Conservation (phyloP, 176 grass and related monocot genomes). For the Avena sativa region DNA sequence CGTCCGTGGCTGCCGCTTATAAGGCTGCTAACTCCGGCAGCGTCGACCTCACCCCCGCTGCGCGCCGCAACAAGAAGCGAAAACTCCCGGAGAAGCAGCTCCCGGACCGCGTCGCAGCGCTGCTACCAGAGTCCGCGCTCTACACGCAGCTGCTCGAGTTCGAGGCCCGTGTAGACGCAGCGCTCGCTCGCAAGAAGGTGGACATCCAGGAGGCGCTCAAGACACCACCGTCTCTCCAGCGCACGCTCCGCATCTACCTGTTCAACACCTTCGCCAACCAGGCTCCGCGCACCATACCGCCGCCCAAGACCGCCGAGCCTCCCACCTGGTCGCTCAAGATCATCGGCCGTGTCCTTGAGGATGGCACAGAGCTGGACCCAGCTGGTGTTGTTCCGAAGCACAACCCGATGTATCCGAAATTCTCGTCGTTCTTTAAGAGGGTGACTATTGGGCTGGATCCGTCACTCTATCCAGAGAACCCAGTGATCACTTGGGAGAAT, state of each 20-base stretch:
- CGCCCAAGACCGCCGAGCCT: constrained; percentile 60
- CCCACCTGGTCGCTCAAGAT: constrained; percentile 98
- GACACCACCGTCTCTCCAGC: constrained; percentile 81
- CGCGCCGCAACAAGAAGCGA: constrained; percentile 87
- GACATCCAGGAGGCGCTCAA: constrained; percentile 92
- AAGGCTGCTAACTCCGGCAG: constrained; percentile 52
- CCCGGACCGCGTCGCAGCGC: constrained; percentile 81
- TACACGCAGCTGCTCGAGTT: constrained; percentile 98
- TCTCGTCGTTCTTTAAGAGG: constrained; percentile 93
- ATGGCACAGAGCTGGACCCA: constrained; percentile 67
- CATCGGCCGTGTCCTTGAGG: constrained; percentile 87
- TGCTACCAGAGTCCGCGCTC: constrained; percentile 85
- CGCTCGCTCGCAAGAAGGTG: constrained; percentile 84
- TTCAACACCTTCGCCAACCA: constrained; percentile 97
- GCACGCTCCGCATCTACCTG: constrained; percentile 90
- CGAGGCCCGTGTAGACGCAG: constrained; percentile 81
- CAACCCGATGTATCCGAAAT: constrained; percentile 87
- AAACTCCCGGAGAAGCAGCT: constrained; percentile 94
- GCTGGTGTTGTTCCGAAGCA: constrained; percentile 77
- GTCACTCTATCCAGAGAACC: constrained; percentile 79
- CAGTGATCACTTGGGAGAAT: constrained; percentile 82
- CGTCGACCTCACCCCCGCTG: constrained; percentile 73
- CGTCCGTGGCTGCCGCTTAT: constrained; percentile 40
- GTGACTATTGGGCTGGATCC: constrained; percentile 72
- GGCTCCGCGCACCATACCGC: constrained; percentile 57